These are phyloP conservation scores for Haplosporangium sp. DNA, from an alignment of 371 early-diverging fungal genomes.

Conservation along the genomic window DNA sequence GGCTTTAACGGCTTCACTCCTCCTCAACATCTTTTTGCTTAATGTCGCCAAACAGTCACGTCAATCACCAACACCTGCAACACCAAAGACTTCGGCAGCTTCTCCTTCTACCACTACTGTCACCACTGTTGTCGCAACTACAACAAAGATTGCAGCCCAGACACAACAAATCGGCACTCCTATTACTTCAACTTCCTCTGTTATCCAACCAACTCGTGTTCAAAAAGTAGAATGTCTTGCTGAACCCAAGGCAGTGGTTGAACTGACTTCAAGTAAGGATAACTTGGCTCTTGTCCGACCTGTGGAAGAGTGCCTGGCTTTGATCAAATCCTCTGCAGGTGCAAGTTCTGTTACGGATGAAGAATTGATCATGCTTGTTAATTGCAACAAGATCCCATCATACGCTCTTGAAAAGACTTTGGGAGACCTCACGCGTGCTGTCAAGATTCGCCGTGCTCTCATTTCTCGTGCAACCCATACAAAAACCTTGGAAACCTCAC, in stretches of 20 bases:
- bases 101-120: constrained; percentile 40
- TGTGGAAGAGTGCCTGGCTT: constrained; percentile 70
- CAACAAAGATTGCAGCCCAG: constrained; percentile 50
- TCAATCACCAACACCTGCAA: constrained; percentile 16
- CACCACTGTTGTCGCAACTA: constrained; percentile 51
- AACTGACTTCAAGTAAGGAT: constrained; percentile 30
- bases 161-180: constrained; percentile 15
- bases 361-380: constrained; percentile 82
- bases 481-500: constrained; percentile 72
- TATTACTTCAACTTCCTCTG: constrained; percentile 10
- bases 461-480: constrained; percentile 79
- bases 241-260: constrained; percentile 45
- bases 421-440: constrained; percentile 84
- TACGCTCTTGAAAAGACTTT: constrained; percentile 90
- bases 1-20: constrained; percentile 66
- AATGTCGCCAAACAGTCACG: constrained; percentile 70
- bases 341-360: constrained; percentile 69
- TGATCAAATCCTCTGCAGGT: constrained; percentile 66
- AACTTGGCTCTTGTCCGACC: constrained; percentile 63
- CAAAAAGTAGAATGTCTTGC: constrained; percentile 40
- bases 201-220: constrained; percentile 35
- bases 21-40: constrained; percentile 75
- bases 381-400: constrained; percentile 77
- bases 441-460: constrained; percentile 82
- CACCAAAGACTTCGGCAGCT: constrained; percentile 1